Conservation (phyloP, 2,329 filamentous ascomycete genomes). For the Trichoderma harzianum region DNA sequence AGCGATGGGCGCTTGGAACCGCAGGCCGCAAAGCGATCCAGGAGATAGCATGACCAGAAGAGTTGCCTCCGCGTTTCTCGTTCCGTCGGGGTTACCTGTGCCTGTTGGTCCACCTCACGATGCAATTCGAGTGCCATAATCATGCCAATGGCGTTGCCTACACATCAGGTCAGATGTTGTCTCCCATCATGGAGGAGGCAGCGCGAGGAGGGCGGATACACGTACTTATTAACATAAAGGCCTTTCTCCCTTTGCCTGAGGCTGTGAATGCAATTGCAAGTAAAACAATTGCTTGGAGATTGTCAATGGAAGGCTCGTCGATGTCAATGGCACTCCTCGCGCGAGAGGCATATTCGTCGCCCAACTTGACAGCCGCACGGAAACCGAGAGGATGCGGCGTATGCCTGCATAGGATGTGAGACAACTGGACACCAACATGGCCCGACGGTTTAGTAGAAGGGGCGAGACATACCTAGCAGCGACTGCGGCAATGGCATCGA, state of each 20-base stretch:
- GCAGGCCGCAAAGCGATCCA: conserved; percentile 79
- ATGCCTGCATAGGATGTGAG: conserved; percentile 45
- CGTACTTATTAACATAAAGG: conserved; percentile 80
- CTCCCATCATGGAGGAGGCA: not conserved
- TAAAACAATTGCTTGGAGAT: conserved; percentile 70
- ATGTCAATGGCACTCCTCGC: conserved; percentile 69
- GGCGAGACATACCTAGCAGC: conserved; percentile 52
- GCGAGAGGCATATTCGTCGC: conserved; percentile 69
- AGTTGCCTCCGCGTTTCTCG: conserved; percentile 74
- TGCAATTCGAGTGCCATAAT: conserved; percentile 77
- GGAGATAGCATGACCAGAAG: conserved; percentile 85
- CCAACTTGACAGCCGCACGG: conserved; percentile 63
- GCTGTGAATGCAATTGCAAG: conserved; percentile 74
- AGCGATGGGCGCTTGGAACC: conserved; percentile 81
- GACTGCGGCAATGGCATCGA: conserved; percentile 58
- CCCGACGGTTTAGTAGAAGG: not conserved
- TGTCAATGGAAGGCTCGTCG: conserved; percentile 78
- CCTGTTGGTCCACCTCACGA: conserved; percentile 64
- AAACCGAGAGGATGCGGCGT: conserved; percentile 65
- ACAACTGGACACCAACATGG: not conserved
- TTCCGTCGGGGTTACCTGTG: conserved; percentile 63
- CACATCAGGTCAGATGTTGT: not conserved
- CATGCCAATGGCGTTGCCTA: conserved; percentile 60
- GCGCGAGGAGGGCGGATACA: not conserved
- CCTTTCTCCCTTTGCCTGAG: conserved; percentile 75